These are phyloP conservation scores for Thermoascus crustaceus DNA, from an alignment of 2,329 filamentous ascomycete genomes.

Conservation along the genomic window DNA sequence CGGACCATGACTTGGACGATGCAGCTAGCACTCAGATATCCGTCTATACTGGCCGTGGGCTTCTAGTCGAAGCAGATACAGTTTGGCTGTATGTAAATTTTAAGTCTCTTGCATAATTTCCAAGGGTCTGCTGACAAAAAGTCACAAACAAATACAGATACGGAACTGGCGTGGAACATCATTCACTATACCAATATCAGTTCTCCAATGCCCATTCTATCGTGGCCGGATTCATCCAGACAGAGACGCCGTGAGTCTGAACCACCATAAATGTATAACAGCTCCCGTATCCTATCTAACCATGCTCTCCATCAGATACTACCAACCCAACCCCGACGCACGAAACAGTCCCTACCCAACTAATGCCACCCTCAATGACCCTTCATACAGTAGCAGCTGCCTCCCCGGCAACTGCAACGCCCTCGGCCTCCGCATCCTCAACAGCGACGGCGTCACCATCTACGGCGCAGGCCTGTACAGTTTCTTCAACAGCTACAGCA, in stretches of 20 bases:
- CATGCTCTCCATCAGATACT: constrained; percentile 20
- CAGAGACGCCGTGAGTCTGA: constrained; percentile 28
- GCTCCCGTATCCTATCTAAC: background rate
- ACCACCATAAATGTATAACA: background rate
- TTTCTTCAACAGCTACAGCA: constrained; percentile 48
- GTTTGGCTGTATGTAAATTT: constrained; percentile 29
- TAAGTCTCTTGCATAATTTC: constrained; percentile 6
- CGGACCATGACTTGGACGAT: constrained; percentile 51
- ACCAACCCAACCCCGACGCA: constrained; percentile 29
- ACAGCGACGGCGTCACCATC: constrained; percentile 35
- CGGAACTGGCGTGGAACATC: constrained; percentile 41
- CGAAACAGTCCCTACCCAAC: constrained; percentile 23
- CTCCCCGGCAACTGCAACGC: constrained; percentile 30
- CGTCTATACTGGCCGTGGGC: constrained; percentile 46
- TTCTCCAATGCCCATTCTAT: constrained; percentile 30
- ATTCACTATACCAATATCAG: constrained; percentile 42
- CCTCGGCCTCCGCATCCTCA: constrained; percentile 43
- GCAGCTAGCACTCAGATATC: constrained; percentile 42
- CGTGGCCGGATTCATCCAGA: constrained; percentile 29
- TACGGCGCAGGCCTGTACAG: constrained; percentile 48
- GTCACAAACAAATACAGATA: constrained; percentile 17
- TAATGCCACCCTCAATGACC: constrained; percentile 25
- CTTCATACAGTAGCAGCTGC: constrained; percentile 23
- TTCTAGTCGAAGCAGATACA: constrained; percentile 40
- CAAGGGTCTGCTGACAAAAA: background rate